phyloP scores from a whole-genome alignment of 176 grass and related monocot genomes.

The Aegilops sharonensis region DNA sequence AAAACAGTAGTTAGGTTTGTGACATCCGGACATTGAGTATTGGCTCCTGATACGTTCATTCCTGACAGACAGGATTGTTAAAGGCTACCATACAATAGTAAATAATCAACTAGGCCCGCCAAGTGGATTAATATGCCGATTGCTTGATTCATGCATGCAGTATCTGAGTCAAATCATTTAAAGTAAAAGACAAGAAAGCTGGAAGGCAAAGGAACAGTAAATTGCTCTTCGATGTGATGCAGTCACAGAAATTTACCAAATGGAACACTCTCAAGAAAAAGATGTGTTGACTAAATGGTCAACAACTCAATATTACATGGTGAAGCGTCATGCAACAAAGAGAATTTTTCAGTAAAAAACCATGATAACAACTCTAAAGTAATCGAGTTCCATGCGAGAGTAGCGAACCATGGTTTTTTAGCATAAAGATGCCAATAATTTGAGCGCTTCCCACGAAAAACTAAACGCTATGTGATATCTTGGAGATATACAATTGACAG shows the following conservation, averaged over 20 bases:
- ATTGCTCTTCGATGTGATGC: not conserved
- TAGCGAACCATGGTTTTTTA: not conserved
- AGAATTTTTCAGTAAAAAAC: not conserved
- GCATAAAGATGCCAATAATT: not conserved
- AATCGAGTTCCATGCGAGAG: not conserved
- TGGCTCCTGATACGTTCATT: not conserved
- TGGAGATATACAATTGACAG: constrained; percentile 2
- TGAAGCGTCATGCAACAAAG: not conserved
- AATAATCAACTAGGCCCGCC: not conserved
- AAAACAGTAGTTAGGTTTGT: not conserved
- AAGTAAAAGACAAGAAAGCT: constrained; percentile 13
- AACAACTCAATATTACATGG: not conserved
- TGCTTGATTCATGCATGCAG: not conserved
- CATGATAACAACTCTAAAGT: not conserved
- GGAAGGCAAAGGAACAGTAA: not conserved
- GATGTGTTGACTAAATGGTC: constrained; percentile 1
- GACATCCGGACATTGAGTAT: not conserved
- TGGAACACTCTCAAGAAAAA: not conserved
- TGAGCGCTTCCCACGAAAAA: not conserved
- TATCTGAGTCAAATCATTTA: not conserved
- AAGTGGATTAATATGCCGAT: not conserved
- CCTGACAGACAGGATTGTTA: not conserved
- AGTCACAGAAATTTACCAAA: not conserved
- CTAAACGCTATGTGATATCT: not conserved
- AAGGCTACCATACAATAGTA: not conserved